Percentiles rank a stretch among this genome's conserved stretches.
Conservation (phyloP, 78 protist genomes). For the Dictyostelium discoideum region DNA sequence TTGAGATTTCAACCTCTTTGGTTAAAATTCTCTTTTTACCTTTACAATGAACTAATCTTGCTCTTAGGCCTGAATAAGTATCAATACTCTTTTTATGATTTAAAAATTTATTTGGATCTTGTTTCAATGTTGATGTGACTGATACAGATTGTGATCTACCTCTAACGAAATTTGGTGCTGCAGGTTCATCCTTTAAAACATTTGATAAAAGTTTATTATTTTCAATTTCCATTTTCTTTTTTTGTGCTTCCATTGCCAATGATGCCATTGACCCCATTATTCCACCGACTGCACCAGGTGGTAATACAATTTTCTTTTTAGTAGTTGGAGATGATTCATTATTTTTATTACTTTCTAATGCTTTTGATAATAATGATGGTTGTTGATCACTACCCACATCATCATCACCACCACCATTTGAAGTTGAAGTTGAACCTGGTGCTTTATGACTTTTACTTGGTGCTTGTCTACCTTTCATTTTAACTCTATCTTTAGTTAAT, state of each 20-base stretch:
- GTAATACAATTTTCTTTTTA: conserved; percentile 14
- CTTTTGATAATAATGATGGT: conserved; percentile 48
- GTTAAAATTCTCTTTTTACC: conserved; percentile 68
- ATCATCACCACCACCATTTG: neutral
- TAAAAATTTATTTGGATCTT: conserved; percentile 49
- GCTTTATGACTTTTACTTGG: conserved; percentile 28
- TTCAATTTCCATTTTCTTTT: conserved; percentile 43
- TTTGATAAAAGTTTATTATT: conserved; percentile 7
- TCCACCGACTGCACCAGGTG: conserved; percentile 38
- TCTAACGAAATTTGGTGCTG: conserved; percentile 42
- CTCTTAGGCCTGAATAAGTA: conserved; percentile 41
- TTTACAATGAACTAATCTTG: conserved; percentile 57
- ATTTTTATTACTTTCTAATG: neutral
- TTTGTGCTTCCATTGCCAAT: conserved; percentile 69
- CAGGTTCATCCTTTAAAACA: neutral
- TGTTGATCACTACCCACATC: neutral
- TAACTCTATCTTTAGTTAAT: conserved; percentile 53
- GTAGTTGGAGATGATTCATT: neutral
- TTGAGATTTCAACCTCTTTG: conserved; percentile 46
- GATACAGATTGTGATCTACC: conserved; percentile 71
- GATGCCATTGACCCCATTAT: conserved; percentile 67
- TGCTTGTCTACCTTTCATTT: conserved; percentile 32
- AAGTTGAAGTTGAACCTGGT: conserved; percentile 2
- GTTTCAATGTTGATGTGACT: conserved; percentile 47
- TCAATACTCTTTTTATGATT: conserved; percentile 46